Base-by-base conservation (phyloP, 305 asterid genomes). In the Fraxinus platypoda region DNA sequence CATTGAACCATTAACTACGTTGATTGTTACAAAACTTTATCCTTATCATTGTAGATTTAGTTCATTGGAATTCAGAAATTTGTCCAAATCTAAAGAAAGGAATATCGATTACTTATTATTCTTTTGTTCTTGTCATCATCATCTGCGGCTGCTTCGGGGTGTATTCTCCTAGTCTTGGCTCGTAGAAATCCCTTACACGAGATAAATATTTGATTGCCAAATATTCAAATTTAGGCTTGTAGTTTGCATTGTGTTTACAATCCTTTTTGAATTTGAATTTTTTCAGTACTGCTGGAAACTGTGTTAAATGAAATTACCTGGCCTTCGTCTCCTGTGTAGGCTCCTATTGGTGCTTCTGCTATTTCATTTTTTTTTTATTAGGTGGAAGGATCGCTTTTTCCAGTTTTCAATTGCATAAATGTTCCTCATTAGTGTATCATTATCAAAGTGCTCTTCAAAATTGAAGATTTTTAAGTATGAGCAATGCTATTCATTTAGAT, bases 151-250 rank as follows among this genome's bases (percentile, higher is more conserved):
- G 54, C 35, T 71, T 76, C 1, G 82, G 34, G 85, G 17, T 85
- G 85, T 82, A 85, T 76, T 76, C 76, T 85, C 77, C 31, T 28
- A 28, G 31, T 28, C 77, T 82, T 57, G 80, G 35, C 73, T 52
- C 46, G 49, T 41, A 82, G 84, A 76, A 66, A 71, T 80, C 62
- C 46, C 82, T 76, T 80, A 57, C 80, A 71, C 30, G 78, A 76
- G 80, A 34, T 71, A 64, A 64, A 59, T 79, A 46, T 57, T 79
- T 54, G 84, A 82, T 66, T 82, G 82, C 76, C 78, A 28, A 74
- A 76, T 80, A 79, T 74, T 68, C 80, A 49, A 70, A 70, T 79
- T 82, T 81, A 70, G 83, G 41, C 79, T 38, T 83, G 85, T 73
- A 81, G 41, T 76, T 13, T 83, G 83, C 66, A 74, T 54, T 74